A percentile compares a stretch with the other conserved stretches of the same genome.
Conservation (phyloP, 305 asterid genomes). For the Rubia balearica region DNA sequence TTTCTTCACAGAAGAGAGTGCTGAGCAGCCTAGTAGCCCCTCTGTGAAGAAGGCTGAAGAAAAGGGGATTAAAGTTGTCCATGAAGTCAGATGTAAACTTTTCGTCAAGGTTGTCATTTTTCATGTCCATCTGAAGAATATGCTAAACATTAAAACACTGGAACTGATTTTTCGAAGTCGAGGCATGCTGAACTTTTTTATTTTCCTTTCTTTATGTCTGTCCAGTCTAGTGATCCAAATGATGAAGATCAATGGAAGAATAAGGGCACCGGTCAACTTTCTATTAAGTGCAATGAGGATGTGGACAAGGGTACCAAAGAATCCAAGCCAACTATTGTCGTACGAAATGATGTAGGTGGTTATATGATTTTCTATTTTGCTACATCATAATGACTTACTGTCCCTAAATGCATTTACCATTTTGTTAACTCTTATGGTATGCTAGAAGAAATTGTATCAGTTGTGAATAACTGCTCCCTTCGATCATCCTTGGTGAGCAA, state of each 20-base stretch:
- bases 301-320: constrained; percentile 69
- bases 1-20: constrained; percentile 56
- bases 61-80: constrained; percentile 59
- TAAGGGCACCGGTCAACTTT: constrained; percentile 82
- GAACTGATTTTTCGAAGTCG: neutral
- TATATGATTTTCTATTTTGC: neutral
- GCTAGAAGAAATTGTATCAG: neutral
- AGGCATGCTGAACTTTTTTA: neutral
- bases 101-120: constrained; percentile 57
- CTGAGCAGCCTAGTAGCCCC: constrained; percentile 89
- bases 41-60: constrained; percentile 82
- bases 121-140: neutral
- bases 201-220: constrained; percentile 21
- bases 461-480: neutral
- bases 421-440: neutral
- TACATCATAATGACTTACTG: neutral
- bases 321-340: constrained; percentile 77
- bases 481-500: neutral
- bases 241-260: constrained; percentile 87
- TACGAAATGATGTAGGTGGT: constrained; percentile 85
- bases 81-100: constrained; percentile 93
- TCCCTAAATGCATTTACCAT: neutral
- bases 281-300: constrained; percentile 87
- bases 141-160: neutral
- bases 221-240: constrained; percentile 69